These are phyloP conservation scores for Pilobolus umbonatus DNA, from an alignment of 192 early-diverging fungal genomes.

Conservation along the genomic window DNA sequence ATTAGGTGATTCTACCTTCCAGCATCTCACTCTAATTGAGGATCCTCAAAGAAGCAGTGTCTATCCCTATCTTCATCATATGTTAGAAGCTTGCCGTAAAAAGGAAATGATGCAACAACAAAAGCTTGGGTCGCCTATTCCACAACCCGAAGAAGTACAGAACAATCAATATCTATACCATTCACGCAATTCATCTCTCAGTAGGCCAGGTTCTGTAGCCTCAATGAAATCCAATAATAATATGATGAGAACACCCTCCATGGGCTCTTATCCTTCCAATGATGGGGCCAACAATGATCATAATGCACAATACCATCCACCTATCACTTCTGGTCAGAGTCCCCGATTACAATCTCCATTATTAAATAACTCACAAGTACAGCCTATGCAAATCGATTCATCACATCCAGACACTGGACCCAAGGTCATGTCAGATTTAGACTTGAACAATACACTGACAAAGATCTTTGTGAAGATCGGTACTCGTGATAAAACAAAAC, in stretches of 20 bases:
- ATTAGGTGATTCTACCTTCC: constrained; percentile 57
- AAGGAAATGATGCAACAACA: constrained; percentile 20
- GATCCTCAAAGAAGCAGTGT: constrained; percentile 60
- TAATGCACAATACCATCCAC: background rate
- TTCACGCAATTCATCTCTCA: constrained; percentile 23
- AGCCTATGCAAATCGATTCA: constrained; percentile 23
- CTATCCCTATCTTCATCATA: constrained; percentile 59
- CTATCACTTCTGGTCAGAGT: constrained; percentile 4
- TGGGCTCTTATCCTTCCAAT: constrained; percentile 1
- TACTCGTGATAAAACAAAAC: constrained; percentile 60
- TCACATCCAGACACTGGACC: background rate
- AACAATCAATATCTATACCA: constrained; percentile 8
- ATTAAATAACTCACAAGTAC: constrained; percentile 1
- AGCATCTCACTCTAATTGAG: constrained; percentile 57
- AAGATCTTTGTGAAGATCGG: constrained; percentile 72
- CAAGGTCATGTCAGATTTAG: constrained; percentile 40
- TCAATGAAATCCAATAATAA: constrained; percentile 19
- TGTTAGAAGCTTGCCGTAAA: constrained; percentile 46
- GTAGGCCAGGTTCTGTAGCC: constrained; percentile 12
- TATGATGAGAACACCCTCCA: constrained; percentile 17
- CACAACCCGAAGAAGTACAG: background rate
- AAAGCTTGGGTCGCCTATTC: background rate
- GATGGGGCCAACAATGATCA: background rate
- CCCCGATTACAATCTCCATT: background rate
- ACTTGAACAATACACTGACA: constrained; percentile 59